A percentile compares a stretch with the other conserved stretches of the same genome.
Evolutionary conservation across 2,329 filamentous ascomycete genomes (phyloP).

Genomic region (Sclerotinia subarctica): DNA sequence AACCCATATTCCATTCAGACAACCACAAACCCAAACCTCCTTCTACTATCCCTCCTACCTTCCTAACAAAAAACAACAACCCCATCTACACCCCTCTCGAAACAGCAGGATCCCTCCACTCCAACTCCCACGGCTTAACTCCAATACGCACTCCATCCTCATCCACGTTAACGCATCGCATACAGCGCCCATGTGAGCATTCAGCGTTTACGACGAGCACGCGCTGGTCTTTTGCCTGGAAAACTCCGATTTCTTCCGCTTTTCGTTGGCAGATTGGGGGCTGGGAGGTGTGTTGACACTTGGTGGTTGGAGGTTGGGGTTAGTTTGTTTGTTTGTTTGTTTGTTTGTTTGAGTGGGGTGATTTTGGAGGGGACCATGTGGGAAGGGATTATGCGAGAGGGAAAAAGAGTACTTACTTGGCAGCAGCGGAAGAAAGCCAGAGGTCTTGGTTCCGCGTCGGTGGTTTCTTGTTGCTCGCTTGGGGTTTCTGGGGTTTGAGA

Average conservation of each 20-base stretch:
- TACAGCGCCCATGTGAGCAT: background rate
- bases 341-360: too few species aligned
- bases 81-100: background rate
- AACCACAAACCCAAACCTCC: too few species aligned
- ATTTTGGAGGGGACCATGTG: background rate
- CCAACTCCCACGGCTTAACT: background rate
- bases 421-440: conserved; percentile 13
- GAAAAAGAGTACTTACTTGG: background rate
- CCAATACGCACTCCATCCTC: conserved; percentile 8
- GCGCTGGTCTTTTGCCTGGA: background rate
- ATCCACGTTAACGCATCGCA: conserved; percentile 1
- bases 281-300: background rate
- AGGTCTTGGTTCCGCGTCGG: background rate
- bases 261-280: background rate
- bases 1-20: background rate
- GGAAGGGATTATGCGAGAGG: too few species aligned
- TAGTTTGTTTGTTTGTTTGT: background rate
- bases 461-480: background rate
- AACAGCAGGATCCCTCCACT: background rate
- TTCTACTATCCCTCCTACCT: background rate
- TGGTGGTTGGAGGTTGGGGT: background rate
- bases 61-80: background rate
- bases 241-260: background rate
- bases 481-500: too few species aligned
- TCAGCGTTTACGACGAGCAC: background rate